Conservation (phyloP, 768 basidiomycete genomes). For the Termitomyces sp. region DNA sequence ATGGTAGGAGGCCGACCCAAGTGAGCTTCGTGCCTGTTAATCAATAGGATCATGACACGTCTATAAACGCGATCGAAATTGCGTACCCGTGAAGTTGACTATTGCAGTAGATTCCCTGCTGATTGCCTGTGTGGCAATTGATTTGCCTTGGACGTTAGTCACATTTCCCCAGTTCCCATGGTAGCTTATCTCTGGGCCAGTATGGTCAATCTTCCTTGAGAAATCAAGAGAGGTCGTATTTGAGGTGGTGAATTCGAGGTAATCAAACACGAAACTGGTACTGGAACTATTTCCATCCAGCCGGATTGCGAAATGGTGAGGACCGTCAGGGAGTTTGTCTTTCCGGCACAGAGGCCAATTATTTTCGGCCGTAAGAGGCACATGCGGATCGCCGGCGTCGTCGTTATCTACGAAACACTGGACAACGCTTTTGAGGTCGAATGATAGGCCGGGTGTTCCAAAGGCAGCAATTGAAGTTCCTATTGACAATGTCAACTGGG, state of each 20-base stretch:
- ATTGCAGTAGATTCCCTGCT: neutral
- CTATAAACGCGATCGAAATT: neutral
- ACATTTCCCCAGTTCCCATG: neutral
- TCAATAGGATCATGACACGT: neutral
- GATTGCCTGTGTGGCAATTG: neutral
- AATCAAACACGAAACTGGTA: neutral
- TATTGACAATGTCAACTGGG: neutral
- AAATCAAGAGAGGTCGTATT: neutral
- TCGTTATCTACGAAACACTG: neutral
- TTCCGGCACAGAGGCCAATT: neutral
- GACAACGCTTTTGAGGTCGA: neutral
- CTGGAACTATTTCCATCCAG: neutral
- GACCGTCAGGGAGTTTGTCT: neutral
- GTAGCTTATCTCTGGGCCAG: neutral
- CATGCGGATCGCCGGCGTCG: no score
- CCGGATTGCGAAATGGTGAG: neutral
- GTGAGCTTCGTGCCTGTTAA: conserved; percentile 21
- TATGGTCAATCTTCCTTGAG: neutral
- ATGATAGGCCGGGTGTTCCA: neutral
- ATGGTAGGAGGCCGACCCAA: conserved; percentile 18
- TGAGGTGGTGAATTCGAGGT: conserved; percentile 1
- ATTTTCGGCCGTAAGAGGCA: neutral
- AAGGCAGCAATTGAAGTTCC: neutral
- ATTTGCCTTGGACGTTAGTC: no score
- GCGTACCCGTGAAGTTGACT: conserved; percentile 7